phyloP scores from a whole-genome alignment of 345 rosid species.

The Melaleuca alternifolia region DNA sequence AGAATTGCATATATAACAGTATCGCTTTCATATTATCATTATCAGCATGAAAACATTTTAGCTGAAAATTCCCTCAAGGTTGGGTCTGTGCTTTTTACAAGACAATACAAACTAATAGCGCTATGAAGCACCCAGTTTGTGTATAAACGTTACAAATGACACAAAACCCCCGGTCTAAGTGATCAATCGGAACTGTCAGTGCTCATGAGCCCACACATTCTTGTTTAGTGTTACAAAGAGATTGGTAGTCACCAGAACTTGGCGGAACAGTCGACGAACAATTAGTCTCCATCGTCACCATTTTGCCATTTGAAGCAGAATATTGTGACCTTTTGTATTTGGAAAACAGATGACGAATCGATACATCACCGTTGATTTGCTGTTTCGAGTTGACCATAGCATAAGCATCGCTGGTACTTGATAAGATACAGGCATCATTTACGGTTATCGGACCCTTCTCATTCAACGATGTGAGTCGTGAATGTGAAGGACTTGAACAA shows the following conservation, averaged over 20 bases:
- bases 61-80: not conserved
- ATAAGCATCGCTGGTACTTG: constrained; percentile 4
- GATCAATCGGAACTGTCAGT: not conserved
- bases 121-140: not conserved
- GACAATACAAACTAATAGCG: not conserved
- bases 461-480: not conserved
- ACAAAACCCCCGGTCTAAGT: not conserved
- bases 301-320: constrained; percentile 1
- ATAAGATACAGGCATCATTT: not conserved
- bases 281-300: not conserved
- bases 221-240: constrained; percentile 2
- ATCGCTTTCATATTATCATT: not conserved
- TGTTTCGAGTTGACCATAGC: constrained; percentile 4
- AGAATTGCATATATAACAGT: not conserved
- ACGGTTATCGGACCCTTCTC: constrained; percentile 6
- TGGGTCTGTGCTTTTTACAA: not conserved
- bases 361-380: constrained; percentile 5
- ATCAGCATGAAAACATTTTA: not conserved
- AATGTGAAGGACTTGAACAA: not conserved
- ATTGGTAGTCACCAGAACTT: constrained; percentile 1
- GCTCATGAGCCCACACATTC: constrained; percentile 4
- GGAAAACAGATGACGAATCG: constrained; percentile 41
- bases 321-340: constrained; percentile 28
- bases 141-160: not conserved
- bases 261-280: not conserved